Conservation (phyloP, 768 basidiomycete genomes). For the Lactarius indigo region DNA sequence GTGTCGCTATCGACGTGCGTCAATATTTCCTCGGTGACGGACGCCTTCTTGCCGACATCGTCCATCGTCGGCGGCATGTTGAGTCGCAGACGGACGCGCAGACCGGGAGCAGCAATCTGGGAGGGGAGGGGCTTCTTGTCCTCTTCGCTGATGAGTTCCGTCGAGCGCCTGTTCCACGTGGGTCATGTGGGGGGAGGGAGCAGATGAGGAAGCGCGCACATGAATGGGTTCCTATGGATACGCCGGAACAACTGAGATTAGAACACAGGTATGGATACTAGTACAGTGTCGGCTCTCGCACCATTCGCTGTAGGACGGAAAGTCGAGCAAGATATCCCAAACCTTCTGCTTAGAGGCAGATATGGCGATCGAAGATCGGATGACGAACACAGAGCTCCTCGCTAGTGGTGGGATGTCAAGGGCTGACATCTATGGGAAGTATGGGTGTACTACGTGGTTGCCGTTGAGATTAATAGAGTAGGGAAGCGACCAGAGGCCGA, state of each 20-base stretch:
- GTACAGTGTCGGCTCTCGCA: not conserved
- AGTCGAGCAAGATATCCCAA: constrained; percentile 17
- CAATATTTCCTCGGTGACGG: constrained; percentile 9
- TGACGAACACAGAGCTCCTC: constrained; percentile 4
- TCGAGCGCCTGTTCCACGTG: not conserved
- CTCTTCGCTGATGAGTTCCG: constrained; percentile 5
- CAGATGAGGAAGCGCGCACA: not conserved
- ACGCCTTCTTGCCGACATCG: not conserved
- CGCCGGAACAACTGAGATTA: not conserved
- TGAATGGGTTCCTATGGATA: constrained; percentile 10
- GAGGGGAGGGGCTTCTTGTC: constrained; percentile 3
- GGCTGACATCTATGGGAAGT: not conserved
- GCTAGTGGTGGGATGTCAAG: not conserved
- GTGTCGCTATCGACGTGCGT: constrained; percentile 4
- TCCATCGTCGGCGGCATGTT: constrained; percentile 14
- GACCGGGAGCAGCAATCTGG: constrained; percentile 1
- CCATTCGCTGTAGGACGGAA: constrained; percentile 16
- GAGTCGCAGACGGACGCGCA: not conserved
- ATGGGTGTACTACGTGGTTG: not conserved
- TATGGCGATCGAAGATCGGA: constrained; percentile 14
- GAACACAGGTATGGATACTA: not conserved
- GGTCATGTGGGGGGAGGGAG: not conserved
- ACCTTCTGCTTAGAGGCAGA: constrained; percentile 11
- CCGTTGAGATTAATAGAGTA: not conserved
- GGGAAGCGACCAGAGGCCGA: not conserved